Conservation (phyloP, 768 basidiomycete species). For the Podaxis sp. region DNA sequence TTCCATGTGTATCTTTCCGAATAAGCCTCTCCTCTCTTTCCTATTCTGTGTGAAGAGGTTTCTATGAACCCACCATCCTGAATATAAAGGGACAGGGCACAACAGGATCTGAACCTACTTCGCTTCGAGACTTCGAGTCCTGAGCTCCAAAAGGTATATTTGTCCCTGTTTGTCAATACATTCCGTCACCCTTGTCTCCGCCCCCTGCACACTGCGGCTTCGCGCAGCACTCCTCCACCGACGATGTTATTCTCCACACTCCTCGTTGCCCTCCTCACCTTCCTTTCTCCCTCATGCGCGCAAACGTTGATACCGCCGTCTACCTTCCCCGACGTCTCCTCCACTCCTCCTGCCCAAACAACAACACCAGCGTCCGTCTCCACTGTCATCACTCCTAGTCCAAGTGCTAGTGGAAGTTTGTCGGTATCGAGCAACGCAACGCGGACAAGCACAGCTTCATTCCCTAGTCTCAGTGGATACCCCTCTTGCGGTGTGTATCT, state of each 20-base stretch:
- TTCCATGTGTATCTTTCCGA: background rate
- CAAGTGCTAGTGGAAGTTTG: slow-evolving; percentile 11
- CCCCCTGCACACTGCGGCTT: background rate
- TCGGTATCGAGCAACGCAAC: slow-evolving; percentile 18
- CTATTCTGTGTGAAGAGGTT: background rate
- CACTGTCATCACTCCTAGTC: slow-evolving; percentile 1
- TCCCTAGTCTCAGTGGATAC: slow-evolving; percentile 38
- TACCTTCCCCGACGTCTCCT: slow-evolving; percentile 19
- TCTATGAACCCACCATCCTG: too few relatives aligned
- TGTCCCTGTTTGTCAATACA: background rate
- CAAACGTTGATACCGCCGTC: slow-evolving; percentile 18
- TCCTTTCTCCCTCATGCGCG: slow-evolving; percentile 1
- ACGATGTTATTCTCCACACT: slow-evolving; percentile 10
- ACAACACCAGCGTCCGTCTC: background rate
- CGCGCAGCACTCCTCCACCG: background rate
- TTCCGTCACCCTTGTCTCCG: background rate
- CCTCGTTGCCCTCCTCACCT: slow-evolving; percentile 11
- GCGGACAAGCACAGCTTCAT: slow-evolving; percentile 32
- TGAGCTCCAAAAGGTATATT: background rate
- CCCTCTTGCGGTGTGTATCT: slow-evolving; percentile 37
- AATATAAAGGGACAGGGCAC: background rate
- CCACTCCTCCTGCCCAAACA: slow-evolving; percentile 9
- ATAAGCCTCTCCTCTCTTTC: background rate
- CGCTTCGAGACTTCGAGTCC: too few relatives aligned
- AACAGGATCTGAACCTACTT: background rate